Evolutionary conservation across 441 rosid species (phyloP).

Genomic region (Flueggea neowawraea): DNA sequence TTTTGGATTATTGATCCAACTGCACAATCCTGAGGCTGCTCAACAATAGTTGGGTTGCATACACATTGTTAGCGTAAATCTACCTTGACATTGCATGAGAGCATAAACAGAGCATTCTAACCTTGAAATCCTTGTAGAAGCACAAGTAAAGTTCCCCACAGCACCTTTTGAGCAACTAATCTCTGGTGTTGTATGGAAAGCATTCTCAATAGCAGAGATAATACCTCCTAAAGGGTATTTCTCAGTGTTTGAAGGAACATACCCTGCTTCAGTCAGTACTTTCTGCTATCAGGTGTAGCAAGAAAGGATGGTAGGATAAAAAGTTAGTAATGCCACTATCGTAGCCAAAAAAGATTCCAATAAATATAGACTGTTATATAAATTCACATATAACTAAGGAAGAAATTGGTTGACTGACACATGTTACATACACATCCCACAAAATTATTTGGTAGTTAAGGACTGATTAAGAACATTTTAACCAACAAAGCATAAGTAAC

Average conservation of each 20-base stretch:
- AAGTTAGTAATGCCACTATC: too few species aligned
- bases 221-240: constrained; percentile 92
- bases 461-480: too few species aligned
- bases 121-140: constrained; percentile 89
- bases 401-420: too few species aligned
- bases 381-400: too few species aligned
- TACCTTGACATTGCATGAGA: not conserved
- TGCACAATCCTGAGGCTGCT: constrained; percentile 78
- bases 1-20: constrained; percentile 18
- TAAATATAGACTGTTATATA: too few species aligned
- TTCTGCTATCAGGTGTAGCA: constrained; percentile 39
- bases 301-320: not conserved
- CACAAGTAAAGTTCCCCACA: constrained; percentile 72
- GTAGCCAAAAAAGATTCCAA: too few species aligned
- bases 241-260: constrained; percentile 81
- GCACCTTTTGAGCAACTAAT: constrained; percentile 65
- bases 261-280: constrained; percentile 83
- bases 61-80: not conserved
- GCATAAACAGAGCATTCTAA: constrained; percentile 23
- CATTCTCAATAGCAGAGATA: constrained; percentile 80
- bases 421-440: too few species aligned
- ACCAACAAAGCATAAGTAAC: too few species aligned
- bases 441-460: too few species aligned
- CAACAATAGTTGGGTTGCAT: constrained; percentile 12
- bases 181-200: constrained; percentile 71